phyloP scores from a whole-genome alignment of 1,284 basidiomycete genomes.

The Meripilus lineatus region DNA sequence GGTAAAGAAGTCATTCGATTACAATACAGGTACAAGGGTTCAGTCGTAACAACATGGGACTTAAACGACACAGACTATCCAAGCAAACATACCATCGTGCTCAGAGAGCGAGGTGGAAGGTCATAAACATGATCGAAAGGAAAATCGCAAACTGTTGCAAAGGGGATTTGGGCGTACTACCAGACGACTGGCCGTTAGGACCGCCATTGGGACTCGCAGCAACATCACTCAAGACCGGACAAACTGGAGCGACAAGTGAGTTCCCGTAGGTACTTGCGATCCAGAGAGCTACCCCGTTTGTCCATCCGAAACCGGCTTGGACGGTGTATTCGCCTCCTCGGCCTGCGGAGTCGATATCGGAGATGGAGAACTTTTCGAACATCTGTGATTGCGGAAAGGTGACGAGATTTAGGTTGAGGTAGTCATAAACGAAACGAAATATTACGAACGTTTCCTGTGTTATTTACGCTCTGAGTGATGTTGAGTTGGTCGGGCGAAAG shows the following conservation, averaged over 20 bases:
- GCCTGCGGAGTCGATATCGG: slow-evolving; percentile 81
- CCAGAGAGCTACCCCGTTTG: slow-evolving; percentile 82
- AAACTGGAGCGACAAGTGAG: slow-evolving; percentile 58
- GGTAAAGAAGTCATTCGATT: too few relatives aligned
- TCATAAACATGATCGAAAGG: background rate
- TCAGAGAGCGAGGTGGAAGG: background rate
- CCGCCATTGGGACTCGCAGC: background rate
- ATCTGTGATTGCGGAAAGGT: slow-evolving; percentile 46
- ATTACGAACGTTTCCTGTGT: slow-evolving; percentile 64
- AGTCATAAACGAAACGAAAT: slow-evolving; percentile 8
- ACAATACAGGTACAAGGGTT: background rate
- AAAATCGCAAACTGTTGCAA: background rate
- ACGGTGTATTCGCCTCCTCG: slow-evolving; percentile 84
- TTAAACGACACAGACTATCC: background rate
- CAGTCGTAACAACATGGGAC: background rate
- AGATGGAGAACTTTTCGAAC: slow-evolving; percentile 84
- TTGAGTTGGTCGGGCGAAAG: slow-evolving; percentile 72
- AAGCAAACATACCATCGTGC: background rate
- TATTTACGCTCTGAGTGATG: slow-evolving; percentile 61
- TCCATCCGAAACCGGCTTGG: slow-evolving; percentile 88
- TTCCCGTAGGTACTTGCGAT: slow-evolving; percentile 67
- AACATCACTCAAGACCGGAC: slow-evolving; percentile 45
- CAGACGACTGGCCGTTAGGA: background rate
- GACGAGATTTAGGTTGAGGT: background rate
- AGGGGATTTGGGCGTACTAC: background rate